Base-by-base conservation (phyloP, 345 rosid genomes). In the Gossypium anomalum region DNA sequence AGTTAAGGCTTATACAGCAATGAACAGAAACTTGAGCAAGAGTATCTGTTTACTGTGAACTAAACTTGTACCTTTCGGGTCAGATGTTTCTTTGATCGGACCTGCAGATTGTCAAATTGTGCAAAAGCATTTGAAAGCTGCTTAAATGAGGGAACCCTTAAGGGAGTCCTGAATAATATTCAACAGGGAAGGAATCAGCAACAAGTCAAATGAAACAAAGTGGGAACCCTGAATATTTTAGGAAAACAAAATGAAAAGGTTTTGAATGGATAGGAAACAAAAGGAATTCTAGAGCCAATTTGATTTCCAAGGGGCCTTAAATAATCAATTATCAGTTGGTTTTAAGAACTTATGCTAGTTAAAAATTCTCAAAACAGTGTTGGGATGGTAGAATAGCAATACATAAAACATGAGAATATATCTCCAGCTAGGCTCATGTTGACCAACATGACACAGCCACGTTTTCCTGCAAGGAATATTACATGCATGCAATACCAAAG, bases 121-220 rank as follows among this genome's bases (percentile, higher is more conserved):
- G 98, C 84, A 84, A 90, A 91, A 82, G 85, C 89, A 86, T 78
- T 87, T 53, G 97, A 91, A 57, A 93, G 97, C 78, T 90, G 99
- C 71, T 91, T 87, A 68, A 89, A 85, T 70, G 99, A 89, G 48
- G 93, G 85, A 76, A 76, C 83, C 81, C 98, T 81, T 68, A 74
- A 82, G 53, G 96, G 84, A 77, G 76, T 83, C 89, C 99, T 95
- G 88, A 57, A 72, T 66, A 83, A 68, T 29, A 71, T 43, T 59
- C 62, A 80, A 44, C 25, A 64, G 45, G 58, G 27, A 16, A 22
- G 73, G 34, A 71, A 78, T 71, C 23, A 79, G 17, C 45, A 23
- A 71, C 38, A 72, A 43, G 19, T 61, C 20, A 72, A 23, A 23
- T 16, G 78, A 59, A 47, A 52, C 61, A 69, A 51, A 64, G 15